Percentiles rank a stretch among this genome's conserved stretches.
Conservation (phyloP, 2,329 filamentous ascomycete genomes). For the Cladosporium sp. region DNA sequence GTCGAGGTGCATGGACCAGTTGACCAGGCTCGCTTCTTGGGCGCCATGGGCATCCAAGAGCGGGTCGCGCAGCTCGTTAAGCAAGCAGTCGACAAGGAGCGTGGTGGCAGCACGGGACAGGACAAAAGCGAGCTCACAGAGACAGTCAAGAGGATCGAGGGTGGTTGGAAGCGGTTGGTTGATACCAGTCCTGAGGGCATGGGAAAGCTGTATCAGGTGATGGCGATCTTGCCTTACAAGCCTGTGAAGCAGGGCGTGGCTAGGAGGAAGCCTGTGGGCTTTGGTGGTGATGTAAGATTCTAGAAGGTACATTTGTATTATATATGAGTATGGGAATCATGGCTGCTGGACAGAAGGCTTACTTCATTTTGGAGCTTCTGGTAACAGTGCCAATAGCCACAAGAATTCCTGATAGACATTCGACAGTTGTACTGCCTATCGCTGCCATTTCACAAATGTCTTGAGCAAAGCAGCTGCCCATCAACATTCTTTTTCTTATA, state of each 20-base stretch:
- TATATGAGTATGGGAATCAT: not conserved
- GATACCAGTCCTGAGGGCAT: constrained; percentile 78
- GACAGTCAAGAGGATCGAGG: constrained; percentile 57
- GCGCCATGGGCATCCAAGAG: constrained; percentile 74
- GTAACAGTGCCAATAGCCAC: no score
- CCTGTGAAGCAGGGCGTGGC: constrained; percentile 56
- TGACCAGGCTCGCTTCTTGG: constrained; percentile 74
- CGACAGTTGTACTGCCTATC: no score
- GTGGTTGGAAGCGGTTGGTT: constrained; percentile 74
- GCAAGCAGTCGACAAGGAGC: constrained; percentile 31
- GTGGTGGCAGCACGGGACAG: constrained; percentile 28
- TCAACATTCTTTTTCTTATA: no score
- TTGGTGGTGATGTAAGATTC: constrained; percentile 61
- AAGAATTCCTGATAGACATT: no score
- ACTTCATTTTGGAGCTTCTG: no score
- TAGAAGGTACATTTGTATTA: not conserved
- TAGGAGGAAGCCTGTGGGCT: constrained; percentile 74
- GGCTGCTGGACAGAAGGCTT: no score
- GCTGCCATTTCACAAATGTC: no score
- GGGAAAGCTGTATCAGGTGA: constrained; percentile 89
- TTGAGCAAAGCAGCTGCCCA: no score
- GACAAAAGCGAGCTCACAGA: constrained; percentile 39
- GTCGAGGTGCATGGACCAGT: constrained; percentile 92
- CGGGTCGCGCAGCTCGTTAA: constrained; percentile 63
- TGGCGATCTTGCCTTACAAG: constrained; percentile 71